These are phyloP conservation scores for Alternaria dauci DNA, from an alignment of 2,329 filamentous ascomycete species.

Conservation along the genomic window DNA sequence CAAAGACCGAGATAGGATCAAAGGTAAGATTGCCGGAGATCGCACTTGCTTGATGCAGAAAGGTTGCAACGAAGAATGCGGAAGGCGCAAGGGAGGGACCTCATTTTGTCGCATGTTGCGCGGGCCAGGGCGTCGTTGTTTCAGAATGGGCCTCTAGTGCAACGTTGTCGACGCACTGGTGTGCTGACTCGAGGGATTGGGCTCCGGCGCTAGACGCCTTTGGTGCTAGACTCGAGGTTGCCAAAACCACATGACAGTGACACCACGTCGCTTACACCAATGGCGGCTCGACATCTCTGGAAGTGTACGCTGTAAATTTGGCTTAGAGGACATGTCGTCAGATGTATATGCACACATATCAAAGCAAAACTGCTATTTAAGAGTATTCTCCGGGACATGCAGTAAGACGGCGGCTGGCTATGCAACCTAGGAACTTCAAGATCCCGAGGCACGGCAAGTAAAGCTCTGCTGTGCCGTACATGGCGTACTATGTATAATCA, in stretches of 20 bases:
- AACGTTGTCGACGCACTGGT: conserved; percentile 13
- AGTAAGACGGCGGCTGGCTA: conserved; percentile 7
- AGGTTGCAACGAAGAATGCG: conserved; percentile 3
- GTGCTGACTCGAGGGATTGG: conserved; percentile 12
- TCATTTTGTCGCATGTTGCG: conserved; percentile 15
- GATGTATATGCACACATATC: conserved; percentile 3
- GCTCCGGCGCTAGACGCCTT: conserved; percentile 16
- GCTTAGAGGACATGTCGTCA: not conserved
- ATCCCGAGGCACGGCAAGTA: not conserved
- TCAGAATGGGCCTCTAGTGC: conserved; percentile 16
- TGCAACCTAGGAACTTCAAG: not conserved
- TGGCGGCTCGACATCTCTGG: not conserved
- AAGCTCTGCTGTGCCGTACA: not conserved
- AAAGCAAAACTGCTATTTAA: not conserved
- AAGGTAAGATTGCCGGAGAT: conserved; percentile 14
- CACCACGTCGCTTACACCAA: not conserved
- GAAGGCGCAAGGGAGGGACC: conserved; percentile 6
- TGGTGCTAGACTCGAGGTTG: not conserved
- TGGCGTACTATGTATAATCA: not conserved
- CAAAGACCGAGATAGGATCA: conserved; percentile 11
- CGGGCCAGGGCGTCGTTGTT: conserved; percentile 13
- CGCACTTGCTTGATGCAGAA: conserved; percentile 18
- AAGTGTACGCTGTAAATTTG: not conserved
- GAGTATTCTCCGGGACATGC: not conserved
- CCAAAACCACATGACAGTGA: not conserved